A percentile compares a stretch with the other conserved stretches of the same genome.
Conservation (phyloP, 345 rosid species). For the Diplotaxis tenuifolia region DNA sequence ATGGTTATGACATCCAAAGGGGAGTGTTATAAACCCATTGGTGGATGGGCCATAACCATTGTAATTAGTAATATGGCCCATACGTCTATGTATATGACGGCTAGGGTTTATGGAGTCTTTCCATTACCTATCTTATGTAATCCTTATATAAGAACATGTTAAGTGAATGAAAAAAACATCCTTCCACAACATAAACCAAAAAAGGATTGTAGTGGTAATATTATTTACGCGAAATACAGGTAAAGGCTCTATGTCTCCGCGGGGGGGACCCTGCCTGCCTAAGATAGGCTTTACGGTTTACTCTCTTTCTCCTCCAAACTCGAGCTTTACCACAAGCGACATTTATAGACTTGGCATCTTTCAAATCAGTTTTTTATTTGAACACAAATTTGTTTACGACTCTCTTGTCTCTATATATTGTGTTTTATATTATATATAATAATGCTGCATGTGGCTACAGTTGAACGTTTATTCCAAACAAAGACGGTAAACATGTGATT, state of each 20-base stretch:
- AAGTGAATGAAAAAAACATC: too few relatives aligned
- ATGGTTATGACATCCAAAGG: too few relatives aligned
- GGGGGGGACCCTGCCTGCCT: constrained; percentile 33
- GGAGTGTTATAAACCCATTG: too few relatives aligned
- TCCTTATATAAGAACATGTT: too few relatives aligned
- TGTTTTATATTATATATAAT: background rate
- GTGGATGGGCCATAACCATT: too few relatives aligned
- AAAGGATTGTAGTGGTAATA: background rate
- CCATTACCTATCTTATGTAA: too few relatives aligned
- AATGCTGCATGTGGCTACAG: constrained; percentile 20
- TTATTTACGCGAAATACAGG: background rate
- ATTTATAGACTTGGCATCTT: constrained; percentile 16
- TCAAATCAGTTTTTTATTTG: background rate
- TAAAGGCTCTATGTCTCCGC: background rate
- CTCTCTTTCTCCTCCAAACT: constrained; percentile 17
- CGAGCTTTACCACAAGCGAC: constrained; percentile 29
- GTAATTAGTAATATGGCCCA: too few relatives aligned
- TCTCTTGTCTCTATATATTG: background rate
- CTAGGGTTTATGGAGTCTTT: too few relatives aligned
- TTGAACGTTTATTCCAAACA: constrained; percentile 7
- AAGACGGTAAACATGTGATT: constrained; percentile 19
- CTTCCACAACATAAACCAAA: too few relatives aligned
- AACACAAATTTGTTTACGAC: constrained; percentile 15
- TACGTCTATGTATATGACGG: too few relatives aligned
- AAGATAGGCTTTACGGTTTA: constrained; percentile 23